Percentiles rank a stretch among this genome's conserved stretches.
phyloP scores from a whole-genome alignment of 2,329 filamentous ascomycete species.

The Trichoderma simmonsii region DNA sequence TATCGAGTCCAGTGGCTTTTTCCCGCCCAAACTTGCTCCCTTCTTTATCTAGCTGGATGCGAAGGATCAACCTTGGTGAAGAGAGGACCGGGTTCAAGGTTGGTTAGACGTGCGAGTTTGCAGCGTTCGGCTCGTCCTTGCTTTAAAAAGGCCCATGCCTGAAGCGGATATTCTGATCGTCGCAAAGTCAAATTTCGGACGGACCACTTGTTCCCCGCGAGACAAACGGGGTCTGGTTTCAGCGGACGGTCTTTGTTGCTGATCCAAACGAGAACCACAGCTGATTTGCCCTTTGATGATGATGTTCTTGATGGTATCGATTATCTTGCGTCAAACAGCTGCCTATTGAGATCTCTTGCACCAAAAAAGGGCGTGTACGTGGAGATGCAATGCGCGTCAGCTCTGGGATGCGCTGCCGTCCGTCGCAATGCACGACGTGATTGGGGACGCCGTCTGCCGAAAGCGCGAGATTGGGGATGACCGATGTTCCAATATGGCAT shows the following conservation, averaged over 20 bases:
- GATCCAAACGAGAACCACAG: neutral
- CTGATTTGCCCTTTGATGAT: neutral
- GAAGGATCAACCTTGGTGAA: neutral
- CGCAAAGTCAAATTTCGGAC: neutral
- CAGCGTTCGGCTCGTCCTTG: neutral
- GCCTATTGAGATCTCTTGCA: neutral
- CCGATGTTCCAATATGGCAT: neutral
- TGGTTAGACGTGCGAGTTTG: neutral
- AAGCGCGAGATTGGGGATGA: neutral
- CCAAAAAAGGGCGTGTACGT: neutral
- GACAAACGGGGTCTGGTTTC: neutral
- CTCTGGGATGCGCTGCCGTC: neutral
- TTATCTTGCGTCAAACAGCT: neutral
- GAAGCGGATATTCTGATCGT: conserved; percentile 6
- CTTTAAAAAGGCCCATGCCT: neutral
- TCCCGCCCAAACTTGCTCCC: neutral
- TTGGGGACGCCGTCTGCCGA: neutral
- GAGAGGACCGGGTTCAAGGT: neutral
- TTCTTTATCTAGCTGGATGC: neutral
- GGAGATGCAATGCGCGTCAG: neutral
- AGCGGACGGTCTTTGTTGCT: neutral
- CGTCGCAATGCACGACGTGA: neutral
- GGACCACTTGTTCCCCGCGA: neutral
- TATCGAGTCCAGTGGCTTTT: neutral
- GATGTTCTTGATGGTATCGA: neutral